Base-by-base conservation (phyloP, 2,329 filamentous ascomycete genomes). In the Scortechinia acanthostroma region DNA sequence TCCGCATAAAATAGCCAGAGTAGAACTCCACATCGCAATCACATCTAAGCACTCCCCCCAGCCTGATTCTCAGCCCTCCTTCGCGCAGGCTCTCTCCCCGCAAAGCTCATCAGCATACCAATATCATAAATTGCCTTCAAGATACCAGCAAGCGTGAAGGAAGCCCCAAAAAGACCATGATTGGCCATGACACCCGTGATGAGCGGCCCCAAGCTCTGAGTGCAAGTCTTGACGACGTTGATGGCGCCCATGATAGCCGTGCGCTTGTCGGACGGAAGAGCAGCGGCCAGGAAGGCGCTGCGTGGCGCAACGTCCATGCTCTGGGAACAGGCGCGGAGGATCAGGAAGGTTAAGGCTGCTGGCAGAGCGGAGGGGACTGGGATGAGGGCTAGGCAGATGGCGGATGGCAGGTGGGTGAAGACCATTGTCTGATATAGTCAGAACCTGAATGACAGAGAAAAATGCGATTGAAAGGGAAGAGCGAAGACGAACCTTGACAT, bases 301-400 rank as follows among this genome's bases (percentile, higher is more conserved):
- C 84, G 74, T 0, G 86, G 86, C 0, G 81, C 84, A 19, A 76
- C 73, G 52, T 89, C 85, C 84, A 89, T 89, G 43, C 70, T 79
- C 46, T 78, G 73, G 0, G 76, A 74, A 48, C 75, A 78, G 0
- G 82, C 70, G 4, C 85, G 74, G 10, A 84, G 65, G 15, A 83
- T 59, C 10, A 88, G 65, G 46, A 88, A 76, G 0, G 69, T 58
- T 42, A 86, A 68, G 0, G 83, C 73, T 3, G 80, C 49, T 10
- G 65, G 65, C 0, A 80, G 61, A 3, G 69, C 65, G 17, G 65
- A 59, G 0, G 81, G 78, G 1, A 82, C 53, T 0, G 80, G 76
- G 19, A 88, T 77, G 17, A 88, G 60, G 14, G 76, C 66, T 1
- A 88, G 70, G 51, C 80, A 82, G 21, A 88, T 61, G 4, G 83